Evolutionary conservation across 2,329 filamentous ascomycete species (phyloP), one percentile per base, ranked within the genome.

Genomic region (Pestalotiopsis sp.): DNA sequence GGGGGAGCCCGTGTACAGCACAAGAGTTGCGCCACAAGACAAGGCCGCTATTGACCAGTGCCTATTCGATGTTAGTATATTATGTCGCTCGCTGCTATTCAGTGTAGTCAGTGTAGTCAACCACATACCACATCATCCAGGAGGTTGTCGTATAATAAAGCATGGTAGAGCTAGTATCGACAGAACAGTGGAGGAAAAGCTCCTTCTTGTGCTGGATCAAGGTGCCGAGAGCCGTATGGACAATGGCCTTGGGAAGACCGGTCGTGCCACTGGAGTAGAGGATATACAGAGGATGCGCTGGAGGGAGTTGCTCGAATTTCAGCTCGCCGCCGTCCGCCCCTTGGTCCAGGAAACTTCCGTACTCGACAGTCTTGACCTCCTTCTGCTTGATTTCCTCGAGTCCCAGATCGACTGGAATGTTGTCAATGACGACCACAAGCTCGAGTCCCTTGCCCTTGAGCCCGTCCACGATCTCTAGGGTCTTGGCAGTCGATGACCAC

Each of bases 171-270:
- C 85, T 83, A 0, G 91, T 87, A 9, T 87, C 85, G 71, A 99
- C 90, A 25, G 94, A 94, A 78, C 92, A 93, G 78, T 98, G 95
- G 3, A 98, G 85, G 61, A 92, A 87, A 77, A 97, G 95, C 78
- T 98, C 96, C 79, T 99, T 99, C 82, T 98, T 98, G 83, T 98
- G 96, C 79, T 98, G 95, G 65, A 98, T 87, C 6, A 99, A 84
- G 0, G 95, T 98, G 6, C 96, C 96, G 13, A 96, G 87, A 0
- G 94, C 91, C 0, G 94, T 95, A 79, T 99, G 96, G 1, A 98
- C 92, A 72, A 99, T 98, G 72, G 95, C 95, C 80, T 98, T 98
- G 6, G 96, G 95, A 20, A 90, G 83, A 14, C 89, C 89, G 0
- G 96, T 98, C 0, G 96, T 99, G 25, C 96, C 96, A 60, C 92